Conservation (phyloP, 2,329 filamentous ascomycete species). For the Diaporthe citri region DNA sequence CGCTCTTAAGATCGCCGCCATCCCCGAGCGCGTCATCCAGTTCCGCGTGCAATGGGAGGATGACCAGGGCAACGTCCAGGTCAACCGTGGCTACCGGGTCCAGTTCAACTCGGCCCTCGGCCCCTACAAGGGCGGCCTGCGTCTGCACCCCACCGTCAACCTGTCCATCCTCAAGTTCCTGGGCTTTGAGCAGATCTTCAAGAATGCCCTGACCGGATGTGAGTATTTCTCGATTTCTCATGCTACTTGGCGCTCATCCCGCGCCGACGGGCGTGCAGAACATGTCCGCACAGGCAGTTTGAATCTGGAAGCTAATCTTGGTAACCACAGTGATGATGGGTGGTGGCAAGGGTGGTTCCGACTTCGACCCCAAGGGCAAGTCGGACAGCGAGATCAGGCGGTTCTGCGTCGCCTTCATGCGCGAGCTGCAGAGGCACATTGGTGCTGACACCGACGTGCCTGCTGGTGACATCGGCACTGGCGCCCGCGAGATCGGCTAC, state of each 20-base stretch:
- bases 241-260: slow-evolving; percentile 32
- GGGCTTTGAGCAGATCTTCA: slow-evolving; percentile 99
- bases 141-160: slow-evolving; percentile 93
- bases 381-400: slow-evolving; percentile 96
- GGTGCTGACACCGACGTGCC: slow-evolving; percentile 96
- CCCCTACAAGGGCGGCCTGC: slow-evolving; percentile 97
- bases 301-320: slow-evolving; percentile 38
- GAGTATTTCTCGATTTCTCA: slow-evolving; percentile 56
- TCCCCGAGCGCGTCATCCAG: slow-evolving; percentile 96
- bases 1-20: slow-evolving; percentile 86
- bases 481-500: slow-evolving; percentile 91
- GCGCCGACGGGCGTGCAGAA: no score
- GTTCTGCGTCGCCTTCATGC: slow-evolving; percentile 98
- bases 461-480: slow-evolving; percentile 96
- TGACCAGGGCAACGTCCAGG: slow-evolving; percentile 87
- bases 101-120: slow-evolving; percentile 99
- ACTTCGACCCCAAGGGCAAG: slow-evolving; percentile 99
- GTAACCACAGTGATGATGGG: slow-evolving; percentile 82
- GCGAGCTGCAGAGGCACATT: slow-evolving; percentile 94
- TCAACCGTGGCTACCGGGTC: slow-evolving; percentile 95
- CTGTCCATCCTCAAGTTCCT: slow-evolving; percentile 92
- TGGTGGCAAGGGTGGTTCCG: slow-evolving; percentile 96
- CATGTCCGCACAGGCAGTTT: slow-evolving; percentile 31
- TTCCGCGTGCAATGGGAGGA: slow-evolving; percentile 98
- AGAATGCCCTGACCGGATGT: slow-evolving; percentile 97